Base-by-base conservation (phyloP, 1,139 yeast genomes). In the Ogataea hybrid region DNA sequence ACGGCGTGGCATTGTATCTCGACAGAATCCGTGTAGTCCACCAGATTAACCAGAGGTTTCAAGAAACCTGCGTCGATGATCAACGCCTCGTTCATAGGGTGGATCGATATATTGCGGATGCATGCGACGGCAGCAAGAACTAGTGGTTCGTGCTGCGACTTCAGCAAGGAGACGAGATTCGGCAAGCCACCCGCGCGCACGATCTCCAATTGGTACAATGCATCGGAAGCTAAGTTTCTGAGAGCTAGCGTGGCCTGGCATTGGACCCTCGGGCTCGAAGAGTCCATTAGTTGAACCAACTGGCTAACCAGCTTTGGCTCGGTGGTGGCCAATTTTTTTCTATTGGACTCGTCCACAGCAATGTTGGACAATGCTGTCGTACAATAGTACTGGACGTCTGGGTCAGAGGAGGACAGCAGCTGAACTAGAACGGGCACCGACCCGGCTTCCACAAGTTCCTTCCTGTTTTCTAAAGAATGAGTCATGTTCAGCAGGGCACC, bases 1-100 rank as follows among this genome's bases (percentile, higher is more conserved):
- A 92, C 96, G 3, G 97, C 95, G 66, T 92, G 98, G 62, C 98
- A 92, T 69, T 90, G 96, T 52, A 92, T 90, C 66, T 92, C 99
- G 63, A 90, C 96, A 57, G 87, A 86, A 56, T 87, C 96, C 35
- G 81, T 79, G 62, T 81, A 85, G 61, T 87, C 95, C 52, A 92
- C 77, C 50, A 94, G 72, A 16, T 81, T 78, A 20, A 94, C 96
- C 53, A 92, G 73, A 8, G 98, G 97, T 56, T 82, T 81, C 57
- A 92, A 73, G 68, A 92, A 92, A 3, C 97, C 97, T 6, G 97
- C 96, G 55, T 92, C 97, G 48, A 92, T 92, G 44, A 92, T 92
- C 45, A 94, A 74, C 11, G 95, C 92, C 68, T 94, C 98, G 63
- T 92, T 92, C 64, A 87, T 75, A 36, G 98, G 97, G 62, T 94